phyloP scores from a whole-genome alignment of 2,329 filamentous ascomycete genomes.

The Phialophora tarda region DNA sequence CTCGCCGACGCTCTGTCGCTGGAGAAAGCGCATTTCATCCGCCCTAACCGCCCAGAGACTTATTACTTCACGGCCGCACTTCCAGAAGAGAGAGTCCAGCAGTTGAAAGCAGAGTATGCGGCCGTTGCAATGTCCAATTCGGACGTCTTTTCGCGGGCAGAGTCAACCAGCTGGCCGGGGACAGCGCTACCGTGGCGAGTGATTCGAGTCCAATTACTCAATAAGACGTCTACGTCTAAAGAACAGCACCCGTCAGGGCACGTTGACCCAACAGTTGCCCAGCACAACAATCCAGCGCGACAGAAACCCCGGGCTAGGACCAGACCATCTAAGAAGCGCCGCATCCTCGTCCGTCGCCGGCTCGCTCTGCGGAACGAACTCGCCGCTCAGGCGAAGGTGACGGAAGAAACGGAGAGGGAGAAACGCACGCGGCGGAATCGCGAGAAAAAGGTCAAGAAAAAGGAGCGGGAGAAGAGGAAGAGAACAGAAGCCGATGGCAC shows the following conservation, averaged over 20 bases:
- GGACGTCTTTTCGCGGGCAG: slow-evolving; percentile 24
- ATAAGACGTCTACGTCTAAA: background rate
- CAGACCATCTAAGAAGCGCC: slow-evolving; percentile 37
- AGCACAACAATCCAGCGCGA: background rate
- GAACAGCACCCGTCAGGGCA: background rate
- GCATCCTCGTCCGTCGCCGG: slow-evolving; percentile 32
- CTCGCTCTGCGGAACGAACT: slow-evolving; percentile 23
- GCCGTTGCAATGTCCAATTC: slow-evolving; percentile 27
- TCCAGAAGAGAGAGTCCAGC: slow-evolving; percentile 9
- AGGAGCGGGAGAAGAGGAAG: slow-evolving; percentile 34
- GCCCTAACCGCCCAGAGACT: slow-evolving; percentile 27
- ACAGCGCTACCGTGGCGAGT: slow-evolving; percentile 35
- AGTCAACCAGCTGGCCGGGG: slow-evolving; percentile 34
- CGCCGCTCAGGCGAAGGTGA: slow-evolving; percentile 25
- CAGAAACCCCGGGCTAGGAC: background rate
- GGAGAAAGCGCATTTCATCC: slow-evolving; percentile 25
- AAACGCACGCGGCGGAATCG: slow-evolving; percentile 37
- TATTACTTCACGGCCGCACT: slow-evolving; percentile 36
- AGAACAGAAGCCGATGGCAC: slow-evolving; percentile 16
- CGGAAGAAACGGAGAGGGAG: slow-evolving; percentile 34
- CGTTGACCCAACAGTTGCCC: background rate
- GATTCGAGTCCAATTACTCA: slow-evolving; percentile 23
- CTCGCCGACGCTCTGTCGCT: slow-evolving; percentile 17
- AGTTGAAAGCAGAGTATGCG: slow-evolving; percentile 24
- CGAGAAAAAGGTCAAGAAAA: slow-evolving; percentile 39